Evolutionary conservation across 2,329 filamentous ascomycete genomes (phyloP).

Genomic region (Nemania sp.): DNA sequence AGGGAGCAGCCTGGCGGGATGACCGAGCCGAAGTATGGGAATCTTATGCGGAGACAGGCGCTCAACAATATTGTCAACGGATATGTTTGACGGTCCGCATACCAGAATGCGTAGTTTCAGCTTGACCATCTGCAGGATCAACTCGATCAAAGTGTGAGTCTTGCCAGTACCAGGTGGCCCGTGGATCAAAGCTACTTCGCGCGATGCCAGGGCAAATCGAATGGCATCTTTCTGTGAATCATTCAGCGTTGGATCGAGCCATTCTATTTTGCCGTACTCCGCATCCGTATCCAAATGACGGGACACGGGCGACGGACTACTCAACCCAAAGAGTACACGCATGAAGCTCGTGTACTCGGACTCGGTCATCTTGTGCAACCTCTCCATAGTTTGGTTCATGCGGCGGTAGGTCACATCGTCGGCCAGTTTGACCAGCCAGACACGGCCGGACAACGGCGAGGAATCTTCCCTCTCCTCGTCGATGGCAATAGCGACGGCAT

Average conservation of each 20-base stretch:
- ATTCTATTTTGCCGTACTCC: constrained; percentile 53
- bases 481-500: constrained; percentile 66
- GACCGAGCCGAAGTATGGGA: constrained; percentile 85
- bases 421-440: constrained; percentile 69
- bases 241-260: constrained; percentile 65
- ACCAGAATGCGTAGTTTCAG: constrained; percentile 77
- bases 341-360: constrained; percentile 63
- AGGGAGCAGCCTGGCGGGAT: constrained; percentile 86
- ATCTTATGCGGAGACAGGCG: constrained; percentile 82
- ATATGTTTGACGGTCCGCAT: constrained; percentile 96
- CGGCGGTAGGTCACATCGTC: constrained; percentile 69
- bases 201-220: constrained; percentile 79
- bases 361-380: constrained; percentile 60
- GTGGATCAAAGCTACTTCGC: constrained; percentile 87
- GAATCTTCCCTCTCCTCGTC: constrained; percentile 63
- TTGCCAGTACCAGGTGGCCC: constrained; percentile 96
- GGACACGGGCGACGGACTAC: constrained; percentile 54
- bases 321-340: constrained; percentile 64
- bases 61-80: constrained; percentile 97
- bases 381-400: constrained; percentile 67
- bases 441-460: constrained; percentile 48
- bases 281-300: constrained; percentile 46
- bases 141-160: constrained; percentile 92
- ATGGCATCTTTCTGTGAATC: constrained; percentile 70
- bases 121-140: constrained; percentile 87